Evolutionary conservation across 306 rosid genomes (phyloP).

Genomic region (Quercus glauca): DNA sequence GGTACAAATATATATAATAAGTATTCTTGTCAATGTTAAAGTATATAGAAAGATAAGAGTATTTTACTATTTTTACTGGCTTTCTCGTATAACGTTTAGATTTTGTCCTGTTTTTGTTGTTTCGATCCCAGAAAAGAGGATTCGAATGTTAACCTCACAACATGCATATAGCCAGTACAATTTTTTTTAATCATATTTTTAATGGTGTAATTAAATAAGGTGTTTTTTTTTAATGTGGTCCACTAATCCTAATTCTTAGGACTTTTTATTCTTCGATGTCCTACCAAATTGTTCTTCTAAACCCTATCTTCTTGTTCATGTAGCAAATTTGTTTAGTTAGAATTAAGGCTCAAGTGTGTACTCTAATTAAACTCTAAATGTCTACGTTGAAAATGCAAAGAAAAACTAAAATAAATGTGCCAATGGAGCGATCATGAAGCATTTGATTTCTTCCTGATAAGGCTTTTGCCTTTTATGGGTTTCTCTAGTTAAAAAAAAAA

Average conservation of each 20-base stretch:
- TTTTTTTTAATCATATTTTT: background rate
- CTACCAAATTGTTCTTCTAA: background rate
- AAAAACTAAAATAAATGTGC: no score
- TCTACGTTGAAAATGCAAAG: no score
- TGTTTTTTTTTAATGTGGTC: background rate
- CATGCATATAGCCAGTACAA: background rate
- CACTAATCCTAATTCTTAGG: background rate
- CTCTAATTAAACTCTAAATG: no score
- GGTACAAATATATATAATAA: background rate
- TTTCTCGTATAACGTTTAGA: conserved; percentile 12
- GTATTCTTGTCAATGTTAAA: background rate
- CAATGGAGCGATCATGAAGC: no score
- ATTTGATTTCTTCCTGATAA: no score
- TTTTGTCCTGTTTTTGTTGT: conserved; percentile 42
- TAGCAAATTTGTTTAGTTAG: no score
- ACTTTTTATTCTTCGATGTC: background rate
- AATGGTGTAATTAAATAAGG: background rate
- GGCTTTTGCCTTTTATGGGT: no score
- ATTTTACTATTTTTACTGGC: background rate
- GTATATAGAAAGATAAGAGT: background rate
- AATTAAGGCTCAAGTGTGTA: no score
- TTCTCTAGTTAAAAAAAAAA: no score
- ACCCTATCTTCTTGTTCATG: background rate
- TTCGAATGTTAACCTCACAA: background rate
- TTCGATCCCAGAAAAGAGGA: conserved; percentile 27